Conservation (phyloP, 495 filamentous ascomycete genomes). For the Aspergillus avenaceus region DNA sequence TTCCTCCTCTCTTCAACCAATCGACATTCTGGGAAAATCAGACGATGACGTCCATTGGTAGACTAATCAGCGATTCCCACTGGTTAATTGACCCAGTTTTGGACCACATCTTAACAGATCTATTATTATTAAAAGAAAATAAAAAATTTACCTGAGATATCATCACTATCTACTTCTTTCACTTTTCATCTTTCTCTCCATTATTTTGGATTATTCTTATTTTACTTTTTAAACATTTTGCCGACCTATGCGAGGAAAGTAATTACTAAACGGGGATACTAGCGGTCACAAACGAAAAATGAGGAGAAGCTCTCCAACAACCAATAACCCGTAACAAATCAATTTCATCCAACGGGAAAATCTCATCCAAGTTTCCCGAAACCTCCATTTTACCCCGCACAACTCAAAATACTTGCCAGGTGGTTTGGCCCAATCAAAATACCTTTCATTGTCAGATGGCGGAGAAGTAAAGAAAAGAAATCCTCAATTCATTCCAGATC, state of each 20-base stretch:
- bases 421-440: constrained; percentile 1
- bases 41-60: background rate
- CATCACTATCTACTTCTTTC: no score
- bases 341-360: no score
- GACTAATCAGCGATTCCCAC: background rate
- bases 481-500: no score
- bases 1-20: background rate
- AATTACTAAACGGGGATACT: background rate
- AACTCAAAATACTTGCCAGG: background rate
- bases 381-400: constrained; percentile 6
- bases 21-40: background rate
- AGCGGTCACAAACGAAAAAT: background rate
- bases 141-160: no score
- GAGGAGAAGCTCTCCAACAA: background rate
- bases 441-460: constrained; percentile 4
- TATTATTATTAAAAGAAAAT: no score
- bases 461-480: no score
- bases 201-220: no score
- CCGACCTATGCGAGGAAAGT: background rate
- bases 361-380: background rate
- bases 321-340: background rate
- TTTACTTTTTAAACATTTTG: no score
- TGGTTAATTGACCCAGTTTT: background rate
- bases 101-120: no score
- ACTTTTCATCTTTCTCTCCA: no score